Percentiles rank a stretch among this genome's conserved stretches.
These are phyloP conservation scores for Inga leiocalycina DNA, from an alignment of 306 rosid species.

Conservation along the genomic window DNA sequence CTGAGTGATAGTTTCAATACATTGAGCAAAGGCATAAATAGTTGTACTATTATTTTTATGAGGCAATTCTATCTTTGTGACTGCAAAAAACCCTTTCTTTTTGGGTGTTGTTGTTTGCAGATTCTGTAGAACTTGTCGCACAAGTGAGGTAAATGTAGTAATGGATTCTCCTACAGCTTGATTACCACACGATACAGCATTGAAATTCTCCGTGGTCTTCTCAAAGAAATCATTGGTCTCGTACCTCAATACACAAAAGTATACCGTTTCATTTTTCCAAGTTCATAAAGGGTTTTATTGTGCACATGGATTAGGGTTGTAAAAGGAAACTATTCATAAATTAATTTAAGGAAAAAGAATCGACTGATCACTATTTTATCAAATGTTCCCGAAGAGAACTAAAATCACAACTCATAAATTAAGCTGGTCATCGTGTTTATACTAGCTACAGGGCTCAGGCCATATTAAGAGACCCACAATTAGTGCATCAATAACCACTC, in stretches of 20 bases:
- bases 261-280: neutral
- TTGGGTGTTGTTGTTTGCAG: neutral
- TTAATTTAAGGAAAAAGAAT: neutral
- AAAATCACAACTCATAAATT: neutral
- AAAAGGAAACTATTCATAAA: neutral
- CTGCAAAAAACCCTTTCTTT: slow-evolving; percentile 23
- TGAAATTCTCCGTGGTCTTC: neutral
- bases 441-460: too few relatives aligned
- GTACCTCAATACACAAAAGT: neutral
- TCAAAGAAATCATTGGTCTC: too few relatives aligned
- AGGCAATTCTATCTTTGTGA: neutral
- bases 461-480: too few relatives aligned
- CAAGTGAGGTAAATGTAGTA: neutral
- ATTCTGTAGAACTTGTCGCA: neutral
- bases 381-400: neutral
- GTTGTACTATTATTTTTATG: neutral
- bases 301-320: neutral
- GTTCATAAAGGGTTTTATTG: neutral
- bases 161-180: neutral
- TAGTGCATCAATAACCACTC: too few relatives aligned
- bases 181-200: neutral
- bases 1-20: neutral
- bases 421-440: neutral
- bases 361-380: neutral
- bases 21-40: slow-evolving; percentile 3